Evolutionary conservation across 2,329 filamentous ascomycete species (phyloP).

Genomic region (Aspergillus versicolor): DNA sequence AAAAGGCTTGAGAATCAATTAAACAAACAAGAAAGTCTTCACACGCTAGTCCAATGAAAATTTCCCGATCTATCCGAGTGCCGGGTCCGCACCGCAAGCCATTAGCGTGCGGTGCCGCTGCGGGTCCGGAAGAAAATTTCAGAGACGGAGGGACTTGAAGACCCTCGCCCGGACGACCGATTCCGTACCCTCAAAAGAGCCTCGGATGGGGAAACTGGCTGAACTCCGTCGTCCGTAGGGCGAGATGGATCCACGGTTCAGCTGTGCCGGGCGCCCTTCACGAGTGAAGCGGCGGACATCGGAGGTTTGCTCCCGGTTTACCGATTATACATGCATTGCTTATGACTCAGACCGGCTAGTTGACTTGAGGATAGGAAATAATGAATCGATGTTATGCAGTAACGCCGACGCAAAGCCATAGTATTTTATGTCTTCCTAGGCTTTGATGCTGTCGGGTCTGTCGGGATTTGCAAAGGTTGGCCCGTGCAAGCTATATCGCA

Average conservation of each 20-base stretch:
- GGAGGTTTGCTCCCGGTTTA: not conserved
- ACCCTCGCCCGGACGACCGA: not conserved
- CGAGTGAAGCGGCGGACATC: not conserved
- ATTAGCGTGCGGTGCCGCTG: not conserved
- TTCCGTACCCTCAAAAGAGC: not conserved
- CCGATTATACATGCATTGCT: not conserved
- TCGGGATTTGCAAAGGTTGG: not conserved
- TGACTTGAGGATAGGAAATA: not conserved
- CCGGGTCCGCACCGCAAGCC: not conserved
- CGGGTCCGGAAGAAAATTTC: constrained; percentile 3
- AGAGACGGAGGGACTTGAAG: not conserved
- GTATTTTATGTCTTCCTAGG: too few relatives aligned
- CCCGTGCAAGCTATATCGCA: too few relatives aligned
- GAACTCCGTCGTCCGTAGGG: not conserved
- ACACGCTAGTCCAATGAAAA: not conserved
- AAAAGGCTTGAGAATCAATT: too few relatives aligned
- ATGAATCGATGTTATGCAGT: not conserved
- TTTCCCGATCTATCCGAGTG: constrained; percentile 2
- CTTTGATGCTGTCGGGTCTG: too few relatives aligned
- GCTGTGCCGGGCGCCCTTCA: not conserved
- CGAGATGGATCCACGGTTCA: constrained; percentile 2
- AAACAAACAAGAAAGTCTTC: not conserved
- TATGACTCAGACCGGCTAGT: not conserved
- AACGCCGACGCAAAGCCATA: not conserved
- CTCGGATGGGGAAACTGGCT: not conserved